Evolutionary conservation across 352 stramenopile genomes (phyloP), one percentile per base, ranked within the genome.

Genomic region (Phytophthora sp.): DNA sequence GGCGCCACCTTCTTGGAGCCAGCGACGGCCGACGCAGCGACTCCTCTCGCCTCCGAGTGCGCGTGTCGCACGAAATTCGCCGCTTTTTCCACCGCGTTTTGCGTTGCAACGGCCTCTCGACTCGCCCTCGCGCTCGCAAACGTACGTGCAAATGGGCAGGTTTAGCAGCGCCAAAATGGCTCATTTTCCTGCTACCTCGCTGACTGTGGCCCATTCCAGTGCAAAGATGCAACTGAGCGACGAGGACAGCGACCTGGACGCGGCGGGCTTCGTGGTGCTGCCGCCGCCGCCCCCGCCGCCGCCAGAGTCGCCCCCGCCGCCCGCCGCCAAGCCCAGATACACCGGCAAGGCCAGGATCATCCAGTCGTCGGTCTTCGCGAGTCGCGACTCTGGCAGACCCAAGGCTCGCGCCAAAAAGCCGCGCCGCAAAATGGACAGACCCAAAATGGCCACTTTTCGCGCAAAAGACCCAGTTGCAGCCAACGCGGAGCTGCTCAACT

Each of bases 311-410:
- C 43, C 54, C 1, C 54, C 54, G 21, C 59, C 53, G 7, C 41
- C 42, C 2, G 8, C 34, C 4, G 24, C 2, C 15, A 60, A 54
- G 31, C 38, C 67, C 15, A 72, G 63, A 20, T 70, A 62, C 38
- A 79, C 63, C n/a, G 50, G 46, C n/a, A 82, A 82, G 48, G 57
- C 74, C 3, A 18, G 49, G 9, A 70, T 74, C 28, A 74, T 74
- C 44, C 60, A 70, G 35, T 74, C 66, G 0, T 74, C 66, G 2
- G 43, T 74, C 41, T 66, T 42, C 39, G 20, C 66, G 18, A 74
- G 66, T 46, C 60, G 66, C 6, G 66, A 74, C 26, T 13, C 66
- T 1, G 60, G 66, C 0, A 32, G 44, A 37, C 54, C 66, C n/a
- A 62, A 62, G 30, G 39, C 28, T 4, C 45, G 54, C 0, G 24